Conservation (phyloP, 352 stramenopile species). For the Phytopythium aichiense region DNA sequence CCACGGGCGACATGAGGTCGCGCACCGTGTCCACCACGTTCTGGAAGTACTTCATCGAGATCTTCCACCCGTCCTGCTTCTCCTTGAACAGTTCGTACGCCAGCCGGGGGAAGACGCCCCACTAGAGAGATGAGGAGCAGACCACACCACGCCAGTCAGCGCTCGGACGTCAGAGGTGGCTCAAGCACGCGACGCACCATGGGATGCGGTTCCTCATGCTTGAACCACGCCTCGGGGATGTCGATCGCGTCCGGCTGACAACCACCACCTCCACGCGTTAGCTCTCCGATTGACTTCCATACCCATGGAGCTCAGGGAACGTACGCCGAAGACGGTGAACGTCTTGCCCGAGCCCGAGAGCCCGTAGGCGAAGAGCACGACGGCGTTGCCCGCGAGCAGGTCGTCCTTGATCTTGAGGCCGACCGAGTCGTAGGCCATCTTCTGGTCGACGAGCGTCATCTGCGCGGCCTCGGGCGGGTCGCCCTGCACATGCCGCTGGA, state of each 20-base stretch:
- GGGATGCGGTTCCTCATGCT: slow-evolving; percentile 85
- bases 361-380: slow-evolving; percentile 93
- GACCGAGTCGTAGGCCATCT: slow-evolving; percentile 86
- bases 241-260: slow-evolving; percentile 85
- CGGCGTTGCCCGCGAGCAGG: slow-evolving; percentile 87
- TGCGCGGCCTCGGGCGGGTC: slow-evolving; percentile 56
- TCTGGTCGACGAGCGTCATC: slow-evolving; percentile 90
- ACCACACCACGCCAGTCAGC: not conserved
- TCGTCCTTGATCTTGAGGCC: slow-evolving; percentile 92
- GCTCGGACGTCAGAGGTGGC: not conserved
- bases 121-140: slow-evolving; percentile 24
- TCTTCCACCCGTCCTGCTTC: slow-evolving; percentile 95
- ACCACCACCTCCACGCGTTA: not conserved
- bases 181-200: slow-evolving; percentile 25
- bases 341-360: slow-evolving; percentile 92
- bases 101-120: slow-evolving; percentile 90
- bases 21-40: slow-evolving; percentile 95
- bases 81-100: slow-evolving; percentile 94
- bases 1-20: slow-evolving; percentile 92
- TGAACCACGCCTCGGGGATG: slow-evolving; percentile 93
- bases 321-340: slow-evolving; percentile 90
- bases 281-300: not conserved
- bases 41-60: slow-evolving; percentile 97
- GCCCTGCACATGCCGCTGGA: slow-evolving; percentile 80
- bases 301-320: not conserved